Evolutionary conservation across 108 stramenopile species (phyloP).

Genomic region (Aureococcus anophagefferens): DNA sequence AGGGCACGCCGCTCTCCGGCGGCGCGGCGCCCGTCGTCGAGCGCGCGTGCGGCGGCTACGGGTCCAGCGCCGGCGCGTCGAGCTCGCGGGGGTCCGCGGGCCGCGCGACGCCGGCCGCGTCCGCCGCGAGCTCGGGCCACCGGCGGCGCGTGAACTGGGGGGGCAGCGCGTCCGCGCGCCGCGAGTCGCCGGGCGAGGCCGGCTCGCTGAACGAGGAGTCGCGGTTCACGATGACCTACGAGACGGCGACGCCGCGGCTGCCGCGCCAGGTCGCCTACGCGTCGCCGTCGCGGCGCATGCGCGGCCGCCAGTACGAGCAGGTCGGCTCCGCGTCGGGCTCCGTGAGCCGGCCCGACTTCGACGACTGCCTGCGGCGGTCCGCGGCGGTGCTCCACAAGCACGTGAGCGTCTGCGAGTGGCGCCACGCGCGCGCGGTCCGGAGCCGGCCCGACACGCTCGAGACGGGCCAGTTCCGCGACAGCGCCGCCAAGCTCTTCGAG

Average conservation of each 20-base stretch:
- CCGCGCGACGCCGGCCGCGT: no score
- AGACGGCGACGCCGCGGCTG: neutral
- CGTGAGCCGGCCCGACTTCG: slow-evolving; percentile 5
- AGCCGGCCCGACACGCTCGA: neutral
- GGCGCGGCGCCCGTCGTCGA: no score
- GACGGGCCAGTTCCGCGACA: slow-evolving; percentile 5
- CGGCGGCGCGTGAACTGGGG: no score
- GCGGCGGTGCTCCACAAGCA: slow-evolving; percentile 10
- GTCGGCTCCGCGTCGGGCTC: slow-evolving; percentile 11
- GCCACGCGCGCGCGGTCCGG: neutral
- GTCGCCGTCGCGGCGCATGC: neutral
- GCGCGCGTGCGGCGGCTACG: no score
- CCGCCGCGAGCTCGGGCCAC: no score
- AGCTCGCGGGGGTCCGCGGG: no score
- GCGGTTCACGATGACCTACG: neutral
- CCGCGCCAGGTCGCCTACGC: neutral
- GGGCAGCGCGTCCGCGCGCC: no score
- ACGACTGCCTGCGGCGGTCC: slow-evolving; percentile 9
- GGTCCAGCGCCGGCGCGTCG: no score
- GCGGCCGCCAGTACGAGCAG: neutral
- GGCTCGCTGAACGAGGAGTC: no score
- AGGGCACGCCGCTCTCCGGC: no score
- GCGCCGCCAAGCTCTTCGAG: slow-evolving; percentile 22
- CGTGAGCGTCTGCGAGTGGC: slow-evolving; percentile 8
- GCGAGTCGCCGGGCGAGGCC: no score